Evolutionary conservation across 306 rosid genomes (phyloP).

Genomic region (Lupinus albus): DNA sequence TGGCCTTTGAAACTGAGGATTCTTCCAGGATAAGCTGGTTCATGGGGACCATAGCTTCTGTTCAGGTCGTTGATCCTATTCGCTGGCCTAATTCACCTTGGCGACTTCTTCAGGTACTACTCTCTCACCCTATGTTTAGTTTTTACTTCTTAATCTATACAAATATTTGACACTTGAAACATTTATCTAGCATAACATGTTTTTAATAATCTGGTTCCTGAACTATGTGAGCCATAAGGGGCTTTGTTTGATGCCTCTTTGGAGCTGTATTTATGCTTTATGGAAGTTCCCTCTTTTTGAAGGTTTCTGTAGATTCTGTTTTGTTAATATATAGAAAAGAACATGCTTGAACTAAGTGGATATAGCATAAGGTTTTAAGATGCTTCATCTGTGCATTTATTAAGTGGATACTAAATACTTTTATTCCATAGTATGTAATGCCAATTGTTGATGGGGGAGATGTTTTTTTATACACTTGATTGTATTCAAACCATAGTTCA

Average conservation of each 20-base stretch:
- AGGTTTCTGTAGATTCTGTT: constrained; percentile 5
- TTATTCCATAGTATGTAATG: neutral
- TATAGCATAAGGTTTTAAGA: neutral
- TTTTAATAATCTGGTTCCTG: neutral
- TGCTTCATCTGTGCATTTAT: neutral
- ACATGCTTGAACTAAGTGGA: neutral
- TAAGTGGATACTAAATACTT: neutral
- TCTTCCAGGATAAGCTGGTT: constrained; percentile 97
- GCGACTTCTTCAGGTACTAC: constrained; percentile 90
- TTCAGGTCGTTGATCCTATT: constrained; percentile 78
- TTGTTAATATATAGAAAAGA: neutral
- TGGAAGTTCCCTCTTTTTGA: neutral
- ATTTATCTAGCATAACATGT: neutral
- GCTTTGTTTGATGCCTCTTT: constrained; percentile 7
- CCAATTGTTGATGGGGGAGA: neutral
- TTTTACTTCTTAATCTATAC: neutral
- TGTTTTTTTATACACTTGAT: constrained; percentile 20
- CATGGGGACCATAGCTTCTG: constrained; percentile 91
- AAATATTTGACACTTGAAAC: neutral
- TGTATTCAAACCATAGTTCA: constrained; percentile 3
- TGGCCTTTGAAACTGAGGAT: constrained; percentile 99
- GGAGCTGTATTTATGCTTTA: neutral
- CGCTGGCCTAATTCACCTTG: constrained; percentile 98
- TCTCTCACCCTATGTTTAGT: neutral
- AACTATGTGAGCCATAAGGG: neutral